Conservation (phyloP, 1,284 basidiomycete species). For the Pseudozyma sp. region DNA sequence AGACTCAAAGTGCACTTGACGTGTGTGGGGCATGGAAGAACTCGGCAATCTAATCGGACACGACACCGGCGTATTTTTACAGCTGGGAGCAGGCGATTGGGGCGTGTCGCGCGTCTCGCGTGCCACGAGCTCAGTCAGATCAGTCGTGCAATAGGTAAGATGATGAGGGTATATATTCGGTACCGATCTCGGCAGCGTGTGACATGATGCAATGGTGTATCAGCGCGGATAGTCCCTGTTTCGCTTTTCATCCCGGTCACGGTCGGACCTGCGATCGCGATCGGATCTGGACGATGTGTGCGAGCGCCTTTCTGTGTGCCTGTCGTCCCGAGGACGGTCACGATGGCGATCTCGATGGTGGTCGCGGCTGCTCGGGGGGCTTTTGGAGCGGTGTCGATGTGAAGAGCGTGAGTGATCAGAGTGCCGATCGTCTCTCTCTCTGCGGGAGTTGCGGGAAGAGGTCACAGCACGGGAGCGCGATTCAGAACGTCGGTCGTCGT, state of each 20-base stretch:
- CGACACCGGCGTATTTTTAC: not conserved
- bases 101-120: conserved; percentile 24
- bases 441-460: conserved; percentile 32
- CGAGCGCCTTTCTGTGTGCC: conserved; percentile 12
- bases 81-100: not conserved
- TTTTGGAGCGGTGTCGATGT: conserved; percentile 22
- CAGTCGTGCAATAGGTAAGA: not conserved
- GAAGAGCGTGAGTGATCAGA: conserved; percentile 38
- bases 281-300: conserved; percentile 29
- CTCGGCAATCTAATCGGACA: conserved; percentile 12
- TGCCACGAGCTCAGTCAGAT: not conserved
- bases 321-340: conserved; percentile 23
- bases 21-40: conserved; percentile 18
- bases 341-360: conserved; percentile 43
- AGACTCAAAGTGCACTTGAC: not conserved
- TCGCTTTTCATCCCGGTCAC: conserved; percentile 28
- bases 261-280: conserved; percentile 46
- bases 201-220: not conserved
- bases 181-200: too few species aligned
- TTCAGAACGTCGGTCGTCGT: conserved; percentile 22
- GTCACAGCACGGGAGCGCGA: conserved; percentile 13
- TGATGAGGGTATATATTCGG: not conserved
- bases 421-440: conserved; percentile 47
- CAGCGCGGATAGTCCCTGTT: conserved; percentile 20
- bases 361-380: conserved; percentile 17